Evolutionary conservation across 805 yeast species (phyloP).

Genomic region (Barnettozyma sp.): DNA sequence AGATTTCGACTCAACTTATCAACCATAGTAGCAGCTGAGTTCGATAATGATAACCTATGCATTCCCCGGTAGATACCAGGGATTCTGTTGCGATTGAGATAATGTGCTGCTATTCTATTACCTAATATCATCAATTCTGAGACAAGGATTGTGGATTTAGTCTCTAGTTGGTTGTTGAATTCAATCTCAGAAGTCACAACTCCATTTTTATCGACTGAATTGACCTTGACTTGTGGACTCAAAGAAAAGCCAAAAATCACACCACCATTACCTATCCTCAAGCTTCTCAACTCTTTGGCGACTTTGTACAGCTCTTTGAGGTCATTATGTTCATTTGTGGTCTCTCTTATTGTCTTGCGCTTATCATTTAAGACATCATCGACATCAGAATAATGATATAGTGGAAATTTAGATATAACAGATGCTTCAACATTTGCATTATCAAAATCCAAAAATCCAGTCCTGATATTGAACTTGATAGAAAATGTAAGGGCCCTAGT

Average conservation of each 20-base stretch:
- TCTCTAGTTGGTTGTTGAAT: constrained; percentile 23
- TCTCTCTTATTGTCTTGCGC: neutral
- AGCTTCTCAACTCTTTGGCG: constrained; percentile 24
- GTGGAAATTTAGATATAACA: constrained; percentile 38
- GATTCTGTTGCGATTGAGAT: constrained; percentile 36
- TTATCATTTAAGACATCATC: constrained; percentile 37
- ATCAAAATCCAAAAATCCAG: constrained; percentile 18
- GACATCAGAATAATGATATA: constrained; percentile 58
- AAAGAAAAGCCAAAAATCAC: constrained; percentile 33
- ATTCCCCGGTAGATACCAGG: constrained; percentile 44
- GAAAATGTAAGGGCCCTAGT: constrained; percentile 46
- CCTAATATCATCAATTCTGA: constrained; percentile 81
- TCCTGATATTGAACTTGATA: constrained; percentile 24
- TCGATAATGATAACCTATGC: constrained; percentile 17
- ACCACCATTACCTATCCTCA: constrained; percentile 33
- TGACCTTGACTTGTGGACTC: constrained; percentile 19
- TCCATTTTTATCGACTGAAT: neutral
- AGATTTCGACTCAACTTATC: constrained; percentile 21
- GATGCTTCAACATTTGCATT: constrained; percentile 35
- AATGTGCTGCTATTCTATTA: constrained; percentile 51
- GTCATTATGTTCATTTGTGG: constrained; percentile 25
- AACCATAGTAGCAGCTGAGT: constrained; percentile 22
- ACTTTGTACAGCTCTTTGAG: constrained; percentile 30
- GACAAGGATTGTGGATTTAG: constrained; percentile 58
- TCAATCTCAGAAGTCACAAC: constrained; percentile 11